Conservation (phyloP, 106 monocot genomes). For the Narthecium ossifragum region DNA sequence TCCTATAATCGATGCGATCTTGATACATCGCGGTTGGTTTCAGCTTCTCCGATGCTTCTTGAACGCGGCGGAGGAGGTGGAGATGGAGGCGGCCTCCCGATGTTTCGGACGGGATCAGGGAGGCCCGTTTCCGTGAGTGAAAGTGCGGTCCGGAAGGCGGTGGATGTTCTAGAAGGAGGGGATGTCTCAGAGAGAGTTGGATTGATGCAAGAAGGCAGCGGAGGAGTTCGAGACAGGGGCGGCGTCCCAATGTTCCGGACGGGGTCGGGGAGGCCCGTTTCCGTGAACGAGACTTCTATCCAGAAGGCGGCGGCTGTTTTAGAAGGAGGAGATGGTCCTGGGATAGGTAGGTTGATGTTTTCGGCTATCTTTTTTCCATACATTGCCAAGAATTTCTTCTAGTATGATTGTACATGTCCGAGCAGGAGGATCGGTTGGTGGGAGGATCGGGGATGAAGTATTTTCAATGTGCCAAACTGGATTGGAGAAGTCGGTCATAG, state of each 20-base stretch:
- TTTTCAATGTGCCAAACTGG: conserved; percentile 51
- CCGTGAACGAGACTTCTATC: conserved; percentile 28
- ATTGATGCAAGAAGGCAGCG: neutral
- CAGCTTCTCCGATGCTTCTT: conserved; percentile 9
- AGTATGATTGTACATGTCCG: too few species aligned
- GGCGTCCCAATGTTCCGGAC: conserved; percentile 32
- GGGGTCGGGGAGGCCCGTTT: conserved; percentile 36
- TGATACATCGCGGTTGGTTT: conserved; percentile 1
- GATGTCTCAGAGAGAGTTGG: conserved; percentile 11
- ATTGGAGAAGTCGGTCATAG: conserved; percentile 41
- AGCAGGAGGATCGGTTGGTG: too few species aligned
- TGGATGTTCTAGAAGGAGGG: conserved; percentile 24
- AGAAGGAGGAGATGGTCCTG: conserved; percentile 10
- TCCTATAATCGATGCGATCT: neutral
- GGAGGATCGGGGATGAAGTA: neutral
- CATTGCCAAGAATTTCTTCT: too few species aligned
- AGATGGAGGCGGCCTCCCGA: neutral
- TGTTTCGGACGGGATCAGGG: conserved; percentile 48
- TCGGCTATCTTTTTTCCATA: neutral
- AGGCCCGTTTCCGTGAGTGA: conserved; percentile 24
- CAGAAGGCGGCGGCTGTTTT: conserved; percentile 41
- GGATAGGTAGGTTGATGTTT: conserved; percentile 10
- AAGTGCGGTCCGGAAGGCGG: conserved; percentile 44
- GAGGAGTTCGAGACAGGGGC: neutral
- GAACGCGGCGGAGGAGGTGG: conserved; percentile 3